phyloP scores from a whole-genome alignment of 179 eudicot species.

The Heliamphora pulchella region DNA sequence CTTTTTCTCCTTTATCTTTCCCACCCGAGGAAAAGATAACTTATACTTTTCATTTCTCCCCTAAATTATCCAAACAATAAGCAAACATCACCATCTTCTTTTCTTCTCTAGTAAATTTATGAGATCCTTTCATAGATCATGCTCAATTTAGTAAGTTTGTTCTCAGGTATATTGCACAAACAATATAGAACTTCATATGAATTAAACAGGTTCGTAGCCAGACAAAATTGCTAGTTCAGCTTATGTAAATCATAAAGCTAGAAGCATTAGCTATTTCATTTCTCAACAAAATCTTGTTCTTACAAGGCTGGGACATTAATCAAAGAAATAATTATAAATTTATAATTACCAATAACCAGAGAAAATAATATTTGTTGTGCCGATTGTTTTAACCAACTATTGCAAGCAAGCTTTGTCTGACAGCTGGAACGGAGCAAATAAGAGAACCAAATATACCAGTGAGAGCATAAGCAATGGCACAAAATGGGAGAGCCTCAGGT shows the following conservation, averaged over 20 bases:
- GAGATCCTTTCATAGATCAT: neutral
- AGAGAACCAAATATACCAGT: conserved; percentile 91
- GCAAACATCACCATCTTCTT: neutral
- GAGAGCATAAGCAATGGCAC: conserved; percentile 91
- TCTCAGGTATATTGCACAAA: neutral
- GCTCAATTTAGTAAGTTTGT: neutral
- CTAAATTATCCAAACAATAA: neutral
- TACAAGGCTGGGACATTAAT: too few relatives aligned
- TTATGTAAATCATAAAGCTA: neutral
- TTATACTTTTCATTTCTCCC: neutral
- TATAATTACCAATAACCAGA: too few relatives aligned
- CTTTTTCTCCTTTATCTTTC: neutral
- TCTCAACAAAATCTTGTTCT: neutral
- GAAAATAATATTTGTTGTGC: neutral
- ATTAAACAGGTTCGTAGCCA: neutral
- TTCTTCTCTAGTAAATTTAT: neutral
- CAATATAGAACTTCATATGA: neutral
- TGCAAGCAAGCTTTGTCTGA: conserved; percentile 80
- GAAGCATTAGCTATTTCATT: neutral
- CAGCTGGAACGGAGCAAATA: conserved; percentile 74
- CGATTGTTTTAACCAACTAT: conserved; percentile 51
- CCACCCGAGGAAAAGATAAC: neutral
- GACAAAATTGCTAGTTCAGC: neutral
- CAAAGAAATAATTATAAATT: neutral
- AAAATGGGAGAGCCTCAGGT: conserved; percentile 97